Evolutionary conservation across 352 stramenopile genomes (phyloP).

Genomic region (Phytopythium chamaehyphon): DNA sequence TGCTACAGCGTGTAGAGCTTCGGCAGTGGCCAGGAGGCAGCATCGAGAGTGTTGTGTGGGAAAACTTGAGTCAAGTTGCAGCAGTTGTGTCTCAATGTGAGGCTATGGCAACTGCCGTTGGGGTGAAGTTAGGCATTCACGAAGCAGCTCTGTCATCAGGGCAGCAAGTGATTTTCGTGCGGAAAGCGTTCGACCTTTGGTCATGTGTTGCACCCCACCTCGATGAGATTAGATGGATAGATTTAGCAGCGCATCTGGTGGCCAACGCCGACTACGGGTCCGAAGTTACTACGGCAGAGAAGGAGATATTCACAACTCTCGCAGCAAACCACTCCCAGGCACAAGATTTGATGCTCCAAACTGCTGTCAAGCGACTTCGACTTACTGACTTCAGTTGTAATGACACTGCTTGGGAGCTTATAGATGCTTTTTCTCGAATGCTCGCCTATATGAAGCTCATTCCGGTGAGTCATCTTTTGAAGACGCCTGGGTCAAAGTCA

Average conservation of each 20-base stretch:
- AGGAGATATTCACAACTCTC: slow-evolving; percentile 55
- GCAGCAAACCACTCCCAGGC: slow-evolving; percentile 29
- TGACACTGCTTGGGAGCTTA: slow-evolving; percentile 18
- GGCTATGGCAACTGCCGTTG: slow-evolving; percentile 20
- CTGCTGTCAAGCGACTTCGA: slow-evolving; percentile 22
- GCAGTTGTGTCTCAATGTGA: slow-evolving; percentile 44
- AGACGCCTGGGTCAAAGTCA: not conserved
- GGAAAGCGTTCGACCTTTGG: slow-evolving; percentile 65
- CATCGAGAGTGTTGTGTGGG: slow-evolving; percentile 47
- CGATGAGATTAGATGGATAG: slow-evolving; percentile 56
- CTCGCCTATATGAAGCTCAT: slow-evolving; percentile 31
- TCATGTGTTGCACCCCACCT: slow-evolving; percentile 47
- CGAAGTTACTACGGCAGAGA: slow-evolving; percentile 44
- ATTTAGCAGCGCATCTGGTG: slow-evolving; percentile 37
- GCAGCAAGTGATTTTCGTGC: slow-evolving; percentile 33
- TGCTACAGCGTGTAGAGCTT: slow-evolving; percentile 22
- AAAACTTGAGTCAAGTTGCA: slow-evolving; percentile 77
- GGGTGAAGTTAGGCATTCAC: slow-evolving; percentile 10
- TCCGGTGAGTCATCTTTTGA: slow-evolving; percentile 6
- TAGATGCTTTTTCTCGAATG: slow-evolving; percentile 21
- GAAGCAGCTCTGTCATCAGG: slow-evolving; percentile 25
- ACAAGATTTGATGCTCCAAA: slow-evolving; percentile 43
- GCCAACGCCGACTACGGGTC: slow-evolving; percentile 46
- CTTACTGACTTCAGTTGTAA: slow-evolving; percentile 21
- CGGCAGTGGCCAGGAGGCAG: slow-evolving; percentile 18